Base-by-base conservation (phyloP, 345 rosid species). In the Physaria fendleri region DNA sequence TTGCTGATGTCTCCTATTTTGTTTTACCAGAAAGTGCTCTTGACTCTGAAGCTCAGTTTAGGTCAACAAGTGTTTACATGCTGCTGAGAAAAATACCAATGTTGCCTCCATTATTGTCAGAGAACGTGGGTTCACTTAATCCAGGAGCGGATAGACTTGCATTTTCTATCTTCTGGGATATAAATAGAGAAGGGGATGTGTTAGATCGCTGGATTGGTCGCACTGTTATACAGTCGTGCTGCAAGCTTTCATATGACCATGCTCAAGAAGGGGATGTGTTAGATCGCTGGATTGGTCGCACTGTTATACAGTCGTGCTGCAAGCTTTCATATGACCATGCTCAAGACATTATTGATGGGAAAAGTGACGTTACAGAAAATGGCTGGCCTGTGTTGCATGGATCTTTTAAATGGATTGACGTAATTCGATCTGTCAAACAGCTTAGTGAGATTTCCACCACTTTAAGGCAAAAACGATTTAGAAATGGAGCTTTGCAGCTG, bases 241-340 rank as follows among this genome's bases (percentile, higher is more conserved):
- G 96, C 85, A 84, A 88, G 72, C 88, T 92, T 67, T 88, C 98
- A 9, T 82, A 88, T 78, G 79, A 84, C 51, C 81, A n/a, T n/a
- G n/a, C n/a, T n/a, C n/a, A n/a, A 51, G 42, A 54, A 24, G 93
- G 93, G 41, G 80, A 62, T 55, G 76, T 88, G n/a, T 25, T 79
- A 30, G 78, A 79, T 74, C 87, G 79, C 42, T 88, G 95, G 95
- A 75, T 88, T 62, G 88, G 88, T 38, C 96, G 82, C 38, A 82
- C 89, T 23, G 79, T 86, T 33, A 78, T 86, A 68, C 71, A 58
- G 13, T 88, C 95, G 35, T 88, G 96, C 68, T 92, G 96, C 85
- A 84, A 88, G 72, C 88, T 92, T 67, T 88, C 98, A 9, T 82
- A 88, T 78, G 79, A 84, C 51, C 81, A 73, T 37, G 86, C 95